phyloP scores from a whole-genome alignment of 352 stramenopile genomes.

The Phytophthora palmivora region DNA sequence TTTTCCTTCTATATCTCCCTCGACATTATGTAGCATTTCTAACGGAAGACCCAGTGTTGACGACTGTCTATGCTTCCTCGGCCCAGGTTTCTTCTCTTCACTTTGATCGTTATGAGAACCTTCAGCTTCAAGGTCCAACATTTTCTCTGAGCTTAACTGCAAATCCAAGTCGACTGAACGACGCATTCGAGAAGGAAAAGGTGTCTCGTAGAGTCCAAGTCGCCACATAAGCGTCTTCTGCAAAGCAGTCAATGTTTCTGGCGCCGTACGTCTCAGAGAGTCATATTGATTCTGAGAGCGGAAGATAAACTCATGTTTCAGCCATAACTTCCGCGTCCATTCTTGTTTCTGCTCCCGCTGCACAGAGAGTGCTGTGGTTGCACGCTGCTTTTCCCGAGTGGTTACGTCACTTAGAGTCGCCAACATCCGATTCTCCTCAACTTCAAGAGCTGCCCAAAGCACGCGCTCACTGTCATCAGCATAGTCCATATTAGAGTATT shows the following conservation, averaged over 20 bases:
- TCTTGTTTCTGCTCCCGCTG: constrained; percentile 34
- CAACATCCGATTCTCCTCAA: constrained; percentile 84
- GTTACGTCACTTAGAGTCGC: constrained; percentile 61
- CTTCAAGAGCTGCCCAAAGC: constrained; percentile 78
- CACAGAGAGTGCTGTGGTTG: constrained; percentile 21
- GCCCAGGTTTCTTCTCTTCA: constrained; percentile 4
- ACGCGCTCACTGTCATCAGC: constrained; percentile 62
- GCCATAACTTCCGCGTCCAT: constrained; percentile 71
- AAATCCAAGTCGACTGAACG: constrained; percentile 65
- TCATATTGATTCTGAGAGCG: constrained; percentile 67
- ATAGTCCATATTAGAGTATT: constrained; percentile 31
- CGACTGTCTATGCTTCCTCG: constrained; percentile 16
- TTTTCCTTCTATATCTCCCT: constrained; percentile 36
- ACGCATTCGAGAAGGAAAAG: constrained; percentile 64
- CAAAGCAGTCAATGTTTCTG: constrained; percentile 38
- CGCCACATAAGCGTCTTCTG: constrained; percentile 50
- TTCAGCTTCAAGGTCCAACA: constrained; percentile 18
- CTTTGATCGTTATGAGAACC: background rate
- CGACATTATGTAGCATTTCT: constrained; percentile 50
- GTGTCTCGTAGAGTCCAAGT: constrained; percentile 70
- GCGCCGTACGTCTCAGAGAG: constrained; percentile 37
- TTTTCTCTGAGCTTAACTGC: constrained; percentile 29
- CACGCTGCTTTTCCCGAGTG: constrained; percentile 46
- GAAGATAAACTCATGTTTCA: constrained; percentile 74
- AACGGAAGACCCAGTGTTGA: constrained; percentile 40